Evolutionary conservation across 805 yeast species (phyloP).

Genomic region (Yarrowia sp.): DNA sequence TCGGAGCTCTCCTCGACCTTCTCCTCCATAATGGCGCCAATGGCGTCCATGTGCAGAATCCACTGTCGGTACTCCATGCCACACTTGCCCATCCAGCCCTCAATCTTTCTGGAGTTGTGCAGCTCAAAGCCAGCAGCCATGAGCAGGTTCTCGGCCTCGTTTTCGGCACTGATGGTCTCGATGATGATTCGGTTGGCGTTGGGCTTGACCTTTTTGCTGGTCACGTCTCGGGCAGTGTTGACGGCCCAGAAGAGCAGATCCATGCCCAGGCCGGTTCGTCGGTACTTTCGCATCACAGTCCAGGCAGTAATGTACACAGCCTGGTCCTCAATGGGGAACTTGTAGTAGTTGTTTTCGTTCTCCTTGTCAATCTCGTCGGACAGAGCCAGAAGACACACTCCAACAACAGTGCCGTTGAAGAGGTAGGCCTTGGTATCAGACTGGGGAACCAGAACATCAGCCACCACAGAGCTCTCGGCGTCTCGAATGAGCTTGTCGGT

Average conservation of each 20-base stretch:
- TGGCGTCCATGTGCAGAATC: conserved; percentile 21
- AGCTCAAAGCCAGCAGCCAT: conserved; percentile 15
- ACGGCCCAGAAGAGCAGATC: conserved; percentile 26
- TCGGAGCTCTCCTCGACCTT: background rate
- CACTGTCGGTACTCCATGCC: conserved; percentile 25
- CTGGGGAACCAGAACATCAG: conserved; percentile 19
- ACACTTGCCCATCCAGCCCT: conserved; percentile 25
- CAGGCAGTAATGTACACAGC: conserved; percentile 20
- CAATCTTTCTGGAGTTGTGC: conserved; percentile 9
- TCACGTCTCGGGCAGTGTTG: conserved; percentile 10
- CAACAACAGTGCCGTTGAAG: conserved; percentile 26
- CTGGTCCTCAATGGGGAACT: conserved; percentile 24
- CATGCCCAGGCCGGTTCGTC: conserved; percentile 24
- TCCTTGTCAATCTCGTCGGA: conserved; percentile 12
- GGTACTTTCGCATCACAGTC: conserved; percentile 26
- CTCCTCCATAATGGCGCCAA: conserved; percentile 19
- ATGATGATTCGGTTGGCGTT: conserved; percentile 13
- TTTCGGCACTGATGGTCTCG: conserved; percentile 19
- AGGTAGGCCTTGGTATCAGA: conserved; percentile 24
- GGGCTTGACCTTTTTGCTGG: conserved; percentile 22
- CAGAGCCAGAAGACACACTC: conserved; percentile 18
- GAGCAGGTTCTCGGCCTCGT: conserved; percentile 19
- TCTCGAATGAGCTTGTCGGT: conserved; percentile 23
- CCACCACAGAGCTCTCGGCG: conserved; percentile 25
- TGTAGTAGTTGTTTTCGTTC: conserved; percentile 21